A percentile compares a stretch with the other conserved stretches of the same genome.
Evolutionary conservation across 371 early-diverging fungal genomes (phyloP).

Genomic region (Syncephalastrum racemosum): DNA sequence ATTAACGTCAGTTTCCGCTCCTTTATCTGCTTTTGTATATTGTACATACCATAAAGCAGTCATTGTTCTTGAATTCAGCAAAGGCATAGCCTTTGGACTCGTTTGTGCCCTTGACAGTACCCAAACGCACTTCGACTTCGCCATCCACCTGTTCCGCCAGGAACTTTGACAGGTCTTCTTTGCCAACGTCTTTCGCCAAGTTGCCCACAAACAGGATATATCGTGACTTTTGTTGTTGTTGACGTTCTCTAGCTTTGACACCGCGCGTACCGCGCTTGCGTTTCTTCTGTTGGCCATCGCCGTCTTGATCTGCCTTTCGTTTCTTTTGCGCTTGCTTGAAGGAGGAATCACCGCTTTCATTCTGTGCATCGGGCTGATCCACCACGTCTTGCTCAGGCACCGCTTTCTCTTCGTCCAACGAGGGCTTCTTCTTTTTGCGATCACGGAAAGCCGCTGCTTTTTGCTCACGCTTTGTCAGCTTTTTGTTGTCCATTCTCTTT

Average conservation of each 20-base stretch:
- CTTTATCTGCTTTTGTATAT: not conserved
- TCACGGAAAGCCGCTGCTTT: constrained; percentile 66
- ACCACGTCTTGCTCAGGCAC: constrained; percentile 45
- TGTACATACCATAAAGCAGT: constrained; percentile 51
- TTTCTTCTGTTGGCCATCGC: constrained; percentile 17
- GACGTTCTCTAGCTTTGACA: constrained; percentile 18
- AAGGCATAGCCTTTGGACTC: constrained; percentile 81
- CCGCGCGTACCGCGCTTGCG: constrained; percentile 21
- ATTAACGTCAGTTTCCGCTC: no score
- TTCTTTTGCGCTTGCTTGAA: constrained; percentile 9
- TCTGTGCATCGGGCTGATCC: constrained; percentile 13
- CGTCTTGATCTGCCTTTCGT: constrained; percentile 14
- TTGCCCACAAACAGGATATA: constrained; percentile 79
- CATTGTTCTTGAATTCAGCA: constrained; percentile 65
- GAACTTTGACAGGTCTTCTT: constrained; percentile 63
- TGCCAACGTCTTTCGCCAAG: constrained; percentile 65
- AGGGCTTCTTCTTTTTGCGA: constrained; percentile 47
- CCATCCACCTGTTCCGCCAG: constrained; percentile 56
- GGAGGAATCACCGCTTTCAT: constrained; percentile 4
- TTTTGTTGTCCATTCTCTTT: constrained; percentile 40
- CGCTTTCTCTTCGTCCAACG: constrained; percentile 44
- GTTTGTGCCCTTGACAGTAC: constrained; percentile 73
- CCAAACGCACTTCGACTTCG: constrained; percentile 61
- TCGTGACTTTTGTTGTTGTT: constrained; percentile 34
- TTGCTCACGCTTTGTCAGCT: constrained; percentile 67